Evolutionary conservation across 2,329 filamentous ascomycete species (phyloP).

Genomic region (Pyrenophora teres): DNA sequence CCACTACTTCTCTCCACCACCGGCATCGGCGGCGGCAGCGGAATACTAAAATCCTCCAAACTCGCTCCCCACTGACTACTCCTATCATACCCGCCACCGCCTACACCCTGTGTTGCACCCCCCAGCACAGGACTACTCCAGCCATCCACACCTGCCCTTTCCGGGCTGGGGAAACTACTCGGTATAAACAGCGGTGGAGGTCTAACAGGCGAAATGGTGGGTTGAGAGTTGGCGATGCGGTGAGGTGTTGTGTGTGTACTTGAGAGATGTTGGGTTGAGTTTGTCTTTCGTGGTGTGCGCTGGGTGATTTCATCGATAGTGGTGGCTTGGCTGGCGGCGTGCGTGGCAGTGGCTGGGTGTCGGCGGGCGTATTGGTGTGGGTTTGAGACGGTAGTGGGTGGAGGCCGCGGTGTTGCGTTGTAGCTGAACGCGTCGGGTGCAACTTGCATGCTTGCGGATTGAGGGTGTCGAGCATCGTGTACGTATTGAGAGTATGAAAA

Average conservation of each 20-base stretch:
- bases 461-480: conserved; percentile 11
- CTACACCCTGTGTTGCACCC: conserved; percentile 13
- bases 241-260: conserved; percentile 33
- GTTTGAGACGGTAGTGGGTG: not conserved
- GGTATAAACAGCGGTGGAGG: conserved; percentile 42
- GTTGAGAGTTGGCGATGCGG: conserved; percentile 24
- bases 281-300: conserved; percentile 24
- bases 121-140: conserved; percentile 36
- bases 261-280: conserved; percentile 6
- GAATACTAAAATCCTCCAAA: conserved; percentile 43
- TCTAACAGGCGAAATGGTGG: conserved; percentile 27
- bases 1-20: not conserved
- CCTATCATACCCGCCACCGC: conserved; percentile 1
- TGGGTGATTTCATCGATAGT: conserved; percentile 39
- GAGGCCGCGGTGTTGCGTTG: conserved; percentile 25
- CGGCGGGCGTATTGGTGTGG: not conserved
- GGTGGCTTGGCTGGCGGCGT: conserved; percentile 39
- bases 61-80: conserved; percentile 25
- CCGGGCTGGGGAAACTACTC: conserved; percentile 41
- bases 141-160: conserved; percentile 19
- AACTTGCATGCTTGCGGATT: conserved; percentile 37
- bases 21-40: conserved; percentile 30
- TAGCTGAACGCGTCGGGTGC: conserved; percentile 35
- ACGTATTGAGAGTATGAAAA: conserved; percentile 40
- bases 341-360: conserved; percentile 7